phyloP scores from a whole-genome alignment of 169 alveolate genomes.

The Eimeria falciformis region DNA sequence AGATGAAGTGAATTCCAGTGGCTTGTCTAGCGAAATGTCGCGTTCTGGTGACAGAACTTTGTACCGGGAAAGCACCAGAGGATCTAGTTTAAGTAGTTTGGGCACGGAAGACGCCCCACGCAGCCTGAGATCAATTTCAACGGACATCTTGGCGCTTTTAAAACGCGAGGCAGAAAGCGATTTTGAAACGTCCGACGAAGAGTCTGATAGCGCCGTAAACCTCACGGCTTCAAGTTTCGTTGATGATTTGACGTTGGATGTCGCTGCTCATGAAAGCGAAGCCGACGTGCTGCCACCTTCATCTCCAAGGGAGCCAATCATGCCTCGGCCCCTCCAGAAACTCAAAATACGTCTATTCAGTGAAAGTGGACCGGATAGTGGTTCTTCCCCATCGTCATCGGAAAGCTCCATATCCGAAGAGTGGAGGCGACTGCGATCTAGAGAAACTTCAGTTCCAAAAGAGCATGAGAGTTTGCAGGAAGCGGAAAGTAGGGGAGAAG shows the following conservation, averaged over 20 bases:
- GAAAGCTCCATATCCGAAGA: not conserved
- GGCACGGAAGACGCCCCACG: not conserved
- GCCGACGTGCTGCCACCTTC: not conserved
- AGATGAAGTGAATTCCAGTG: not conserved
- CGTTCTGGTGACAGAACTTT: not conserved
- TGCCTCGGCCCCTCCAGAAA: constrained; percentile 44
- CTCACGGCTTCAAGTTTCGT: constrained; percentile 41
- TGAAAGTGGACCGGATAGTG: not conserved
- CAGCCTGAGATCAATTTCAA: not conserved
- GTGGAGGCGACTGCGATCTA: constrained; percentile 25
- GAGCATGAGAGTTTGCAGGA: constrained; percentile 20
- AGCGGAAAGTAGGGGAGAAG: not conserved
- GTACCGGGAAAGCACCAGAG: not conserved
- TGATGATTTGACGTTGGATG: constrained; percentile 34
- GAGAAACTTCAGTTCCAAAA: constrained; percentile 52
- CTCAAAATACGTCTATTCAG: not conserved
- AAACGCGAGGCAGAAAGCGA: constrained; percentile 20
- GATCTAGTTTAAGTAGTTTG: not conserved
- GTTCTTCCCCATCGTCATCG: not conserved
- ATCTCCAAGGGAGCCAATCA: not conserved
- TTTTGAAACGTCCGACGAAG: not conserved
- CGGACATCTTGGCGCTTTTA: constrained; percentile 31
- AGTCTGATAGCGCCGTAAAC: not conserved
- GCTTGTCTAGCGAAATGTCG: not conserved
- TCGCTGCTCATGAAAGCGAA: constrained; percentile 10